Base-by-base conservation (phyloP, 1,139 yeast genomes). In the Wickerhamomyces sp. region DNA sequence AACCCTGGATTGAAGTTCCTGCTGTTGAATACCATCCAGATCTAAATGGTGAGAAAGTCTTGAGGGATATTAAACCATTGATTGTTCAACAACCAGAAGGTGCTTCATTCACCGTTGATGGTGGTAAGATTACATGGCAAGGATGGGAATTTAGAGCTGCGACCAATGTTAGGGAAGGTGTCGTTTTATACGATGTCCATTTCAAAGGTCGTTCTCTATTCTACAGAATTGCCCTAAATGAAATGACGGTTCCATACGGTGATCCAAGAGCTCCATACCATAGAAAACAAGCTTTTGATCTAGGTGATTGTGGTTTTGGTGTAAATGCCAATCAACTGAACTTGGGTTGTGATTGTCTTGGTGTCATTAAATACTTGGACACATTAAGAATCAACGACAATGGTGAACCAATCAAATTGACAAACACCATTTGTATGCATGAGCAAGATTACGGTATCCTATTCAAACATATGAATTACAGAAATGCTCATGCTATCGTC, bases 191-290 rank as follows among this genome's bases (percentile, higher is more conserved):
- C 63, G 91, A 88, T 56, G 82, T 82, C 46, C 72, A 74, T 59
- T 88, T 84, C 70, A 87, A 87, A 65, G 95, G 94, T 47, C 81
- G 96, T 68, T 84, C 84, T 48, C 71, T 81, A 39, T 81, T 87
- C 65, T 86, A 88, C 75, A 78, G 95, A 68, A 68, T 87, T 47
- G 77, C 94, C 1, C 72, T 87, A 55, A 80, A 88, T 41, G 96
- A 88, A 69, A 88, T 88, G 96, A 85, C 95, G 35, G 96, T 88
- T 52, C 96, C 96, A 32, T 88, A 88, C 62, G 94, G 91, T 61
- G 95, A 86, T 64, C 94, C 95, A 57, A 78, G 95, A 67, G 86
- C 89, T 49, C 95, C 96, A 52, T 81, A 79, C 70, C 95, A 87
- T 71, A 80, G 95, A 73, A 88, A 88, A 71, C 94, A 86, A 73